Evolutionary conservation across 2,329 filamentous ascomycete genomes (phyloP), one percentile per base, ranked within the genome.

Genomic region (Diaporthe citri): DNA sequence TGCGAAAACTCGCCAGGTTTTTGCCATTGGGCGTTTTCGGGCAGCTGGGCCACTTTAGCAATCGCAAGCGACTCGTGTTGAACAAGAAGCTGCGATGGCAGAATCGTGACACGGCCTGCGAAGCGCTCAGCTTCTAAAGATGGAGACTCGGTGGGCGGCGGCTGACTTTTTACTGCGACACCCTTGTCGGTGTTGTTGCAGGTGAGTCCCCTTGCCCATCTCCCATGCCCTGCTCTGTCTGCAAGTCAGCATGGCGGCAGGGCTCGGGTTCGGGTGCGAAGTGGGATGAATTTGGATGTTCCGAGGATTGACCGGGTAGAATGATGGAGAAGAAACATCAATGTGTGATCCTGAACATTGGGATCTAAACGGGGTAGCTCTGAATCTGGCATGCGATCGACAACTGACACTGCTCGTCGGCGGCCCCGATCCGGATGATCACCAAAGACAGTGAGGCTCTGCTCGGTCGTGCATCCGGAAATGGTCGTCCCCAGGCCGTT

Each of bases 181-280:
- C n/a, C 46, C 46, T 28, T 52, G 64, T 34, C 46, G 48, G 0
- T 10, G 13, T 17, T 67, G 64, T 67, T 52, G 64, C 64, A 67
- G 64, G 64, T 67, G 64, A 67, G 64, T 8, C 46, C 31, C 64
- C 64, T 67, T 67, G 64, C 64, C 46, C 64, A 52, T 67, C 46
- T 52, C 64, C 64, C 34, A 36, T 7, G 8, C 46, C 64, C 7
- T 51, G 46, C 7, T 25, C 22, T n/a, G 9, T 10, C 31, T 67
- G 46, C 46, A 28, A 22, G 46, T 55, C 13, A 67, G 31, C n/a
- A 13, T 52, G 22, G 15, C 34, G n/a, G 13, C 64, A 25, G 46
- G 22, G 39, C 8, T 17, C 64, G 64, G 64, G 5, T 22, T 67
- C 22, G 46, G 46, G 20, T 20, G 28, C 13, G 46, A 67, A 39